Evolutionary conservation across 1,284 basidiomycete genomes (phyloP).

Genomic region (Calocybe gambosa): DNA sequence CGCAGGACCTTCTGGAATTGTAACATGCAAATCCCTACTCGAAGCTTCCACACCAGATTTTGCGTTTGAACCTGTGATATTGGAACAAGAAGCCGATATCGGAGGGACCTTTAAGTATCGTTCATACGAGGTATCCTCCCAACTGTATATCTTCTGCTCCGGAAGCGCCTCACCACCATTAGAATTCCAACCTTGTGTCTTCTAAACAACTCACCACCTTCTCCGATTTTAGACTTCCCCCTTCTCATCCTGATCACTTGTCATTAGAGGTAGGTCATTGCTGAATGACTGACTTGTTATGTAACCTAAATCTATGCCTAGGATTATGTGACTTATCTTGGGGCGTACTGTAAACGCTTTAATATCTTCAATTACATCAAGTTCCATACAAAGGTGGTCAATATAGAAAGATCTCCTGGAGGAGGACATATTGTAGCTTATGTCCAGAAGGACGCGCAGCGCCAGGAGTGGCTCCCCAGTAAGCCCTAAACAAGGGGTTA

Average conservation of each 20-base stretch:
- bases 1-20: conserved; percentile 58
- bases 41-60: conserved; percentile 33
- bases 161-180: conserved; percentile 14
- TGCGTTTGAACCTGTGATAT: conserved; percentile 44
- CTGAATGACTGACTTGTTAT: conserved; percentile 10
- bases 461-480: conserved; percentile 25
- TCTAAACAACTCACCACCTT: conserved; percentile 62
- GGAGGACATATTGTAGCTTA: conserved; percentile 31
- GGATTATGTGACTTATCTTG: conserved; percentile 57
- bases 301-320: conserved; percentile 12
- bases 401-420: conserved; percentile 27
- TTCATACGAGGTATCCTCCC: conserved; percentile 30
- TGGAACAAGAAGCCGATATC: conserved; percentile 58
- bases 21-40: conserved; percentile 53
- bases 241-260: conserved; percentile 51
- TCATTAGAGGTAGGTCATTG: conserved; percentile 34
- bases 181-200: conserved; percentile 54
- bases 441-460: conserved; percentile 18
- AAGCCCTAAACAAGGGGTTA: conserved; percentile 4
- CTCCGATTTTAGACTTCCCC: conserved; percentile 54
- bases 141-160: neutral
- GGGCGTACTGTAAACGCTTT: conserved; percentile 46
- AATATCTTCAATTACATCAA: conserved; percentile 35
- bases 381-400: conserved; percentile 40
- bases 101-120: conserved; percentile 56